Evolutionary conservation across 2,329 filamentous ascomycete genomes (phyloP), one percentile per base, ranked within the genome.

Genomic region (Pseudopyrenochaeta lycopersici): DNA sequence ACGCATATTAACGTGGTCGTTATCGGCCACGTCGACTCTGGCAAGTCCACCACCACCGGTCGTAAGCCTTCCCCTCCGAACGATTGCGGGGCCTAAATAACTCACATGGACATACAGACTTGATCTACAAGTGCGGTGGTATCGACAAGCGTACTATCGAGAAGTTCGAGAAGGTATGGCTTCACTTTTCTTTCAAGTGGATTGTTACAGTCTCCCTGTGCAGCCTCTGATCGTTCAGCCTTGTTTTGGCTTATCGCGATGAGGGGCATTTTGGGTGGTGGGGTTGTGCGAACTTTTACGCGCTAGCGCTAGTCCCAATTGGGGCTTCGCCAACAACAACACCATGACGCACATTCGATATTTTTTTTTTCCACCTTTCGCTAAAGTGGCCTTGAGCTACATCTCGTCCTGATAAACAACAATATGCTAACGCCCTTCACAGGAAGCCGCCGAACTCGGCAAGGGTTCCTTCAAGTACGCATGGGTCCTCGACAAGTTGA

Each of bases 381-480:
- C 40, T n/a, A 4, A 17, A 18, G 27, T 23, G 29, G 30, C 33
- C 27, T 27, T 15, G 10, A n/a, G 20, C 17, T 21, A 21, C 20
- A 30, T 7, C 36, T 36, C 31, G 36, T 33, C 38, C 39, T 36
- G 35, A 21, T 39, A 3, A 18, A 18, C 49, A 73, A 64, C 47
- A 66, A 32, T 39, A 67, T 64, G 63, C 77, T 80, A 66, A 81
- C 68, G 53, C 48, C 29, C 45, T 42, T 46, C 47, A 81, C 73
- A 96, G 92, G 94, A 97, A 93, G 95, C 95, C 78, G 92, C 93
- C 82, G 92, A 98, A 84, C 87, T 98, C 80, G 95, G 95, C 81
- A 99, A 99, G 90, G 95, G 95, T 86, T 98, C 94, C 81, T 99
- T 99, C 94, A 99, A 99, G 89, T 99, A 99, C 85, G 95, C 94